These are phyloP conservation scores for Pharnaceum exiguum DNA, from an alignment of 148 eudicot genomes.

Conservation along the genomic window DNA sequence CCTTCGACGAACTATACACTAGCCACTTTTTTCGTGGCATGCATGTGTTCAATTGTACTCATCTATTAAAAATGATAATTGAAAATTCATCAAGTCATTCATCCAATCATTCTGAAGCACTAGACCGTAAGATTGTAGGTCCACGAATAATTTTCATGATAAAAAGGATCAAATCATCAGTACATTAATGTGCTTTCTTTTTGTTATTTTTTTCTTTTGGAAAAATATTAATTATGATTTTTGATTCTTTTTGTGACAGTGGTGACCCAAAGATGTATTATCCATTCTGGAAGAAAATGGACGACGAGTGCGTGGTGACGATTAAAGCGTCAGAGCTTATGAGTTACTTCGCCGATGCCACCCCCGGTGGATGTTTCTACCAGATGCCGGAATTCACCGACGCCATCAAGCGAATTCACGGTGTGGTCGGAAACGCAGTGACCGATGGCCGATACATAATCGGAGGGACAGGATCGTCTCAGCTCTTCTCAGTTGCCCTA, in stretches of 20 bases:
- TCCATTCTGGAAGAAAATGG: conserved; percentile 46
- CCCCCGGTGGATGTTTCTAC: conserved; percentile 40
- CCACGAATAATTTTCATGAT: background rate
- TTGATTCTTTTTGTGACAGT: no score
- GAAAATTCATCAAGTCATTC: no score
- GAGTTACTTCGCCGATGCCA: conserved; percentile 47
- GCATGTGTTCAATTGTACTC: no score
- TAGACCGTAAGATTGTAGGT: background rate
- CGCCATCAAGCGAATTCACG: conserved; percentile 39
- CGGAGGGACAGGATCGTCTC: conserved; percentile 70
- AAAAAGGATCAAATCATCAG: background rate
- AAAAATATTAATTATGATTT: no score
- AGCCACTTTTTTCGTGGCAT: no score
- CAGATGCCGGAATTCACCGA: conserved; percentile 49
- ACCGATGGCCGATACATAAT: conserved; percentile 36
- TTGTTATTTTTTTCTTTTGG: background rate
- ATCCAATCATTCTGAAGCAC: no score
- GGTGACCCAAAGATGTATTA: conserved; percentile 68
- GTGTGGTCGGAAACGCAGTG: conserved; percentile 45
- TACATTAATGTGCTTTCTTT: background rate
- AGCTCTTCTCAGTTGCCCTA: conserved; percentile 48
- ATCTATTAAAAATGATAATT: no score
- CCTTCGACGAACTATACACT: no score
- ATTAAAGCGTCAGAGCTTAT: conserved; percentile 42
- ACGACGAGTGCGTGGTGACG: conserved; percentile 33